Conservation (phyloP, 805 yeast genomes). For the Candida palmyrensis region DNA sequence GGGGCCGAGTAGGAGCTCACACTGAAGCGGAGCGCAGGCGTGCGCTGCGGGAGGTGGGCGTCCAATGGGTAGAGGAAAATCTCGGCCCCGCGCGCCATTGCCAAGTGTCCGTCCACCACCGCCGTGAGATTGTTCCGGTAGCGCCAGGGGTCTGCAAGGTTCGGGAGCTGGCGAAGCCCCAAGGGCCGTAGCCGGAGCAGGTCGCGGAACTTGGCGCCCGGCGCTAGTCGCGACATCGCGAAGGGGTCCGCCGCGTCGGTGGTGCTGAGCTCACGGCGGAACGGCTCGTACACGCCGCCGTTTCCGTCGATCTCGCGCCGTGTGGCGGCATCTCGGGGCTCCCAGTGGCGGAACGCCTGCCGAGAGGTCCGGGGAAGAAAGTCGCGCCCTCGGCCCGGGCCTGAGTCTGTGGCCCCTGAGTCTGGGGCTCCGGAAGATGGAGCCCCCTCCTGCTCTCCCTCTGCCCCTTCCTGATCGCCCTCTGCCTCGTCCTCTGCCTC, state of each 20-base stretch:
- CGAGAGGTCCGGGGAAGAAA: conserved; percentile 1
- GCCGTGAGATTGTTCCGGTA: conserved; percentile 38
- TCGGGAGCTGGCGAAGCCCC: conserved; percentile 15
- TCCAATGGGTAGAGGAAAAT: conserved; percentile 30
- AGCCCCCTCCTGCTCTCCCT: too few species aligned
- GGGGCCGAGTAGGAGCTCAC: conserved; percentile 39
- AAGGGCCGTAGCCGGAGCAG: conserved; percentile 18
- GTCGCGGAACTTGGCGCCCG: conserved; percentile 34
- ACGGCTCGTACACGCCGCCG: conserved; percentile 11
- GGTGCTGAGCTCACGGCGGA: conserved; percentile 7
- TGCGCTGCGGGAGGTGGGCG: conserved; percentile 20
- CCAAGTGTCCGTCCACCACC: conserved; percentile 19
- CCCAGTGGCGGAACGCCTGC: conserved; percentile 6
- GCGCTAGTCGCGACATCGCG: conserved; percentile 20
- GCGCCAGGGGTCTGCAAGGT: conserved; percentile 22
- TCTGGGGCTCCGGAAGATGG: too few species aligned
- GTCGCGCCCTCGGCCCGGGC: not conserved
- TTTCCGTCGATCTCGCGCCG: conserved; percentile 3
- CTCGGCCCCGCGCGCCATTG: conserved; percentile 30
- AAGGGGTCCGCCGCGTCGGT: conserved; percentile 12
- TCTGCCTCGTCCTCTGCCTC: conserved; percentile 5
- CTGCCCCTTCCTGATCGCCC: conserved; percentile 2
- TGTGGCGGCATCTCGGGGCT: conserved; percentile 3
- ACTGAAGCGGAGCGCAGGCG: conserved; percentile 30
- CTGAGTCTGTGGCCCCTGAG: not conserved